Conservation (phyloP, 2,329 filamentous ascomycete genomes). For the Colletotrichum eleusines region DNA sequence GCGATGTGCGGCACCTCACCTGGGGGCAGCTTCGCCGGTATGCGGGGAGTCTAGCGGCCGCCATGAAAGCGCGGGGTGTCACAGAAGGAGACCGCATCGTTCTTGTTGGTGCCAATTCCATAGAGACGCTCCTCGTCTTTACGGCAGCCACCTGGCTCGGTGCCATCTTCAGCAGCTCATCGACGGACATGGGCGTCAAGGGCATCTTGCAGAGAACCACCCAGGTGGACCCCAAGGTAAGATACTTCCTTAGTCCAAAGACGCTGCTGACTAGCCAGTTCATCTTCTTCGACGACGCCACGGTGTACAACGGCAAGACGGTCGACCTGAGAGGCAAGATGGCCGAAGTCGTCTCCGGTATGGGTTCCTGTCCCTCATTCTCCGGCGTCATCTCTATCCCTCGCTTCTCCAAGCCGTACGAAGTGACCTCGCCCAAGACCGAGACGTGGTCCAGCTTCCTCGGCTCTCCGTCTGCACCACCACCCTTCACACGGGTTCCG, state of each 20-base stretch:
- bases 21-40: constrained; percentile 75
- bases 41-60: constrained; percentile 71
- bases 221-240: constrained; percentile 78
- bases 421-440: constrained; percentile 62
- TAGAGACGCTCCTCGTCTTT: constrained; percentile 80
- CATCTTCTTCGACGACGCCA: constrained; percentile 86
- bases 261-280: constrained; percentile 55
- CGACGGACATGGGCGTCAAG: constrained; percentile 86
- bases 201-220: constrained; percentile 80
- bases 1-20: constrained; percentile 67
- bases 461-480: constrained; percentile 48
- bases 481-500: constrained; percentile 69
- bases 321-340: constrained; percentile 82
- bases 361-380: constrained; percentile 72
- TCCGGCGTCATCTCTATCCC: constrained; percentile 73
- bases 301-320: constrained; percentile 83
- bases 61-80: constrained; percentile 75
- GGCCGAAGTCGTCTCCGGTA: constrained; percentile 70
- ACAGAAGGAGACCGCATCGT: constrained; percentile 80
- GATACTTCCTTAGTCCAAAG: constrained; percentile 30
- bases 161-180: constrained; percentile 79
- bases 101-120: constrained; percentile 79
- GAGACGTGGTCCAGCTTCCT: constrained; percentile 62
- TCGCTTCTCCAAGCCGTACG: constrained; percentile 71
- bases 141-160: constrained; percentile 78